Evolutionary conservation across 1,139 yeast species (phyloP), one percentile per base, ranked within the genome.

Genomic region (Hyphopichia wangnamkhiaoensis): DNA sequence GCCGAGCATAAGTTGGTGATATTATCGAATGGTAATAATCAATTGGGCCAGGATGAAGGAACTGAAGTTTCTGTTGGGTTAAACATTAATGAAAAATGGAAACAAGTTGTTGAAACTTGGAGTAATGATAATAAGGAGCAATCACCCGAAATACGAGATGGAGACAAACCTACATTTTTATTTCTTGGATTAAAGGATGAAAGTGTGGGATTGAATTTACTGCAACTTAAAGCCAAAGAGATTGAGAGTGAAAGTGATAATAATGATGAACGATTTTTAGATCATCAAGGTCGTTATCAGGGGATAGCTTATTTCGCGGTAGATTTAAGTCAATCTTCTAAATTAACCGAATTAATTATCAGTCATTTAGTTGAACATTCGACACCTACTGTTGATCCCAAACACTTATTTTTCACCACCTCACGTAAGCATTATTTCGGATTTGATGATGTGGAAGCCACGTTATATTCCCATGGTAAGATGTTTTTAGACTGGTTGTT

Each of bases 401-500:
- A 49, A 34, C 40, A 43, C 2, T 47, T 59, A 38, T 65, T 56
- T 39, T 68, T 53, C 54, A 58, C 66, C 9, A 54, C 54, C 29
- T 64, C 76, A 2, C 49, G 75, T 40, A 66, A 64, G 39, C 71
- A 66, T 43, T 56, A 58, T 37, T 52, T 68, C 40, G 59, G 64
- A 8, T 69, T 71, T 46, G 54, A 60, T 37, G 49, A 54, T 25
- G 72, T 68, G 31, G 86, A 84, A 42, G 82, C 87, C 0, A 77
- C 90, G 2, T 58, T 88, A 16, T 83, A 77, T 49, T 83, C 95
- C 3, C 95, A 90, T 55, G 93, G 89, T 0, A 80, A 84, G 44
- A 88, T 86, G 83, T 86, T 84, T 54, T 57, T 89, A 40, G 96
- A 90, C 60, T 91, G 98, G 97, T 68, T 87, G 39, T 62, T 66